Base-by-base conservation (phyloP, 345 rosid genomes). In the Brassica rapa region DNA sequence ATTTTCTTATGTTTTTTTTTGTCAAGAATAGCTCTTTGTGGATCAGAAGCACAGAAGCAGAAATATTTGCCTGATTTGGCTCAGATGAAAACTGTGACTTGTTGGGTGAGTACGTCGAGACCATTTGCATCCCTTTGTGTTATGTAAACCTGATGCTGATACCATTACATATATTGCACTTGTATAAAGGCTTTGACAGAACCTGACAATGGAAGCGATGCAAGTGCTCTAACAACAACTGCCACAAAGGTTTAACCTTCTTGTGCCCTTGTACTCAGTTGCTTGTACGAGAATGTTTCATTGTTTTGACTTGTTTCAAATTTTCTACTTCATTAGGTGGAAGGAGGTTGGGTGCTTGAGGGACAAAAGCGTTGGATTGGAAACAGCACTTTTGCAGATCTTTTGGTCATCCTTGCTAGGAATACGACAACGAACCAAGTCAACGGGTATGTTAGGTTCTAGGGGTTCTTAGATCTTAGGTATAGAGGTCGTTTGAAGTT, bases 311-410 rank as follows among this genome's bases (percentile, higher is more conserved):
- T 16, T 53, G 59, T 53, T 21, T 75, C 69, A 66, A 66, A 23
- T 67, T 67, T 56, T 53, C 65, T 35, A 53, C 59, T 29, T 73
- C 29, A 51, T 82, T 71, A 94, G 98, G 96, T 90, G 6, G 86
- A 88, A 77, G 96, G 96, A 66, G 99, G 99, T 71, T 93, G 99
- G 98, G 74, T 83, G 73, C 87, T 95, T 3, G 85, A 93, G 68
- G 99, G 99, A 64, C 92, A 93, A 81, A 95, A 95, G 81, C 97
- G 98, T 74, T 95, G 99, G 98, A 95, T 95, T 33, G 98, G 99
- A 83, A 95, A 95, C 81, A 88, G 97, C 83, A 93, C 99, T 23
- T 95, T 95, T 82, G 98, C 99, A 3, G 99, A 93, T 84, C 16
- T 95, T 55, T 81, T 93, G 82, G 67, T 93, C 83, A 84, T 91